These are phyloP conservation scores for Fusarium sp. DNA, from an alignment of 2,329 filamentous ascomycete genomes.

Conservation along the genomic window DNA sequence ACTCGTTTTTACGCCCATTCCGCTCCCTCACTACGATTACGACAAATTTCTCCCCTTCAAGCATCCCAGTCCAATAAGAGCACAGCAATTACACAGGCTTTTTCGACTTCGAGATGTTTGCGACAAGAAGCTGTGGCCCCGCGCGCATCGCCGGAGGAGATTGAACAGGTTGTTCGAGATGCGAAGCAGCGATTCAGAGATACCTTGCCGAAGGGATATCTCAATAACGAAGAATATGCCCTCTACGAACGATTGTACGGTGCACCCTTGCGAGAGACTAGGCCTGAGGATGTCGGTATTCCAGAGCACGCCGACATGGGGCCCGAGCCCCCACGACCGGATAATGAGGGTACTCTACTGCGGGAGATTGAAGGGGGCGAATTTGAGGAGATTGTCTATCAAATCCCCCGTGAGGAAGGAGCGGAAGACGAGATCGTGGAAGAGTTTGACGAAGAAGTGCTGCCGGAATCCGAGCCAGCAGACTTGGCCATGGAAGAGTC, in stretches of 20 bases:
- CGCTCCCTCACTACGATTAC: conserved; percentile 28
- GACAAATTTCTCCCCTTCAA: conserved; percentile 28
- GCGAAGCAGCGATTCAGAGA: conserved; percentile 83
- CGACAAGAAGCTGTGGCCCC: conserved; percentile 33
- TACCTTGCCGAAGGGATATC: conserved; percentile 76
- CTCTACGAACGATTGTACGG: conserved; percentile 88
- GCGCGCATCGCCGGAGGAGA: conserved; percentile 47
- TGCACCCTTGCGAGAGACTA: conserved; percentile 72
- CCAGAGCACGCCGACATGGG: conserved; percentile 55
- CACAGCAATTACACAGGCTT: conserved; percentile 41
- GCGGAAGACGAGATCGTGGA: conserved; percentile 22
- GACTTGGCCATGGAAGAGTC: conserved; percentile 41
- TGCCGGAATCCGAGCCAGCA: neutral
- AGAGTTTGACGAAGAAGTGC: conserved; percentile 34
- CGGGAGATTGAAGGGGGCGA: conserved; percentile 66
- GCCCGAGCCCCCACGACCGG: conserved; percentile 25
- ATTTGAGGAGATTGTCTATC: conserved; percentile 71
- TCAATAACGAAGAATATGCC: conserved; percentile 76
- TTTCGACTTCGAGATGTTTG: conserved; percentile 45
- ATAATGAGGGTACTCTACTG: conserved; percentile 60
- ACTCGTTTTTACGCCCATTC: conserved; percentile 22
- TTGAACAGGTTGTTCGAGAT: conserved; percentile 75
- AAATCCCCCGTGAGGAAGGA: conserved; percentile 36
- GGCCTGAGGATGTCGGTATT: conserved; percentile 68
- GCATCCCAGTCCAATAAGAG: conserved; percentile 42